Percentiles rank a stretch among this genome's conserved stretches.
phyloP scores from a whole-genome alignment of 805 yeast genomes.

The Spathaspora hagerdaliae region DNA sequence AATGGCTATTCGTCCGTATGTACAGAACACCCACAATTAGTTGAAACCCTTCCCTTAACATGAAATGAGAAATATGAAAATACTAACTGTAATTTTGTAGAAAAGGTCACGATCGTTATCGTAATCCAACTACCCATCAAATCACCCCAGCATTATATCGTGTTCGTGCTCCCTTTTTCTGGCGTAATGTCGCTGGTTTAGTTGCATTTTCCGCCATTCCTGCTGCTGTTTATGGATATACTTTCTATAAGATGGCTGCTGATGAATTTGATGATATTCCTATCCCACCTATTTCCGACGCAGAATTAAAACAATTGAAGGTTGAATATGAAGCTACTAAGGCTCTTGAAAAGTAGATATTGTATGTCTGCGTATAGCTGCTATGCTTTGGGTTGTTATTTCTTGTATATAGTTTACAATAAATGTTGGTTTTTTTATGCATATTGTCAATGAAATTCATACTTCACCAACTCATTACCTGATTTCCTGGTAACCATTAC shows the following conservation, averaged over 20 bases:
- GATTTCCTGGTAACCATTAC: no score
- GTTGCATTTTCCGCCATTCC: constrained; percentile 60
- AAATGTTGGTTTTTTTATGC: neutral
- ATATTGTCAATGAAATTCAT: neutral
- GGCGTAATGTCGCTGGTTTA: constrained; percentile 67
- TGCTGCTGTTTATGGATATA: constrained; percentile 58
- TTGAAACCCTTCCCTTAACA: neutral
- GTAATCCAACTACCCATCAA: constrained; percentile 67
- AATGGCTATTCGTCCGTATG: neutral
- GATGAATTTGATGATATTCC: constrained; percentile 93
- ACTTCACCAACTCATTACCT: no score
- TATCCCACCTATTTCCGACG: constrained; percentile 84
- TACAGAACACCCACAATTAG: neutral
- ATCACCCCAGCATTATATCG: constrained; percentile 94
- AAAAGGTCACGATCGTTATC: constrained; percentile 41
- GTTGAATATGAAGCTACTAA: constrained; percentile 56
- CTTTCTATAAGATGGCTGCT: constrained; percentile 60
- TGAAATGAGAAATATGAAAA: neutral
- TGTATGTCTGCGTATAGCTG: no score
- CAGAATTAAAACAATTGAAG: constrained; percentile 67
- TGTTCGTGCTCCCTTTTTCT: constrained; percentile 84
- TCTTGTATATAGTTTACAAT: neutral
- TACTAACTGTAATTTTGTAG: constrained; percentile 17
- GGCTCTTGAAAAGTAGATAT: neutral
- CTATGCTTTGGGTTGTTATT: no score